phyloP scores from a whole-genome alignment of 495 filamentous ascomycete species.

The Podospora conica region DNA sequence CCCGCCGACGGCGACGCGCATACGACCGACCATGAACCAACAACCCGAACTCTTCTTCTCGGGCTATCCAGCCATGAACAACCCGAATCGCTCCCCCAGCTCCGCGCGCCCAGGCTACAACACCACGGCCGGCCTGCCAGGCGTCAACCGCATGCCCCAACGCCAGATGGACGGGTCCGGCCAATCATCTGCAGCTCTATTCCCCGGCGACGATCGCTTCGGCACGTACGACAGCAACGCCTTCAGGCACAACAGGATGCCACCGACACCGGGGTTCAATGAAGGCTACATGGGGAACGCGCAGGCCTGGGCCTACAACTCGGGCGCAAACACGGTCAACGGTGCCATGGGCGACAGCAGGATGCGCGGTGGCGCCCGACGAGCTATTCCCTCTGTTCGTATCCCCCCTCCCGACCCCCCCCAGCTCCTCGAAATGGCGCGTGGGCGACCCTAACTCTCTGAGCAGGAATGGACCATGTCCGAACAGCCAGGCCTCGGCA shows the following conservation, averaged over 20 bases:
- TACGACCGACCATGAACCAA: slow-evolving; percentile 24
- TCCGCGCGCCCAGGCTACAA: slow-evolving; percentile 42
- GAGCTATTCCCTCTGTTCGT: slow-evolving; percentile 46
- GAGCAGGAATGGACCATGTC: slow-evolving; percentile 43
- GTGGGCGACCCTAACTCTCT: slow-evolving; percentile 3
- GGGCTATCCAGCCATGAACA: slow-evolving; percentile 23
- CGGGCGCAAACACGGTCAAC: slow-evolving; percentile 41
- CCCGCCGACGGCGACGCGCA: slow-evolving; percentile 6
- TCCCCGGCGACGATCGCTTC: slow-evolving; percentile 42
- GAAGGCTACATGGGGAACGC: slow-evolving; percentile 40
- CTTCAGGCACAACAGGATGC: slow-evolving; percentile 55
- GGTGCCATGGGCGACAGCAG: slow-evolving; percentile 44
- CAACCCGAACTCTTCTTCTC: slow-evolving; percentile 27
- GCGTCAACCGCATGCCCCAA: slow-evolving; percentile 60
- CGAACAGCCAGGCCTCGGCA: slow-evolving; percentile 37
- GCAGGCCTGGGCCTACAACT: slow-evolving; percentile 48
- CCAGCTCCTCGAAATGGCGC: not conserved
- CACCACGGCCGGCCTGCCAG: slow-evolving; percentile 57
- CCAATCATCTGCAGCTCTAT: slow-evolving; percentile 31
- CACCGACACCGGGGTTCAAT: slow-evolving; percentile 41
- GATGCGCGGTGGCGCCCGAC: slow-evolving; percentile 37
- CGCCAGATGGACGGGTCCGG: slow-evolving; percentile 36
- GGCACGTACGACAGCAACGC: slow-evolving; percentile 48
- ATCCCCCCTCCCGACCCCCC: not conserved
- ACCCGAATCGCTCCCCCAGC: slow-evolving; percentile 37